These are phyloP conservation scores for Chrysosphaeria jannelii DNA, from an alignment of 2,329 filamentous ascomycete genomes.

Conservation along the genomic window DNA sequence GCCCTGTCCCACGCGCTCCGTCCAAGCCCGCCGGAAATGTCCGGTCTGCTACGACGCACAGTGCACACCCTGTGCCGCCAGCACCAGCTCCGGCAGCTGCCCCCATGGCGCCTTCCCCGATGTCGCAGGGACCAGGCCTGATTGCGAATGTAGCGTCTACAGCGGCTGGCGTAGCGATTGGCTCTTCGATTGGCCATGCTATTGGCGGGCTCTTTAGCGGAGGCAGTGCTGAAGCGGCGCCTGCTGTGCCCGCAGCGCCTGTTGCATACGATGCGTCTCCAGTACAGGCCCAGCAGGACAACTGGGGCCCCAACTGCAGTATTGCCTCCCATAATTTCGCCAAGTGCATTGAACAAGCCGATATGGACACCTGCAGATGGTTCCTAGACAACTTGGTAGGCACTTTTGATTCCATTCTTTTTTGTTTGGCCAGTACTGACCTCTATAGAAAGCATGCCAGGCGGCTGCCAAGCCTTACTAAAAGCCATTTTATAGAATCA, in stretches of 20 bases:
- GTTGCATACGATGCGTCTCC: slow-evolving; percentile 10
- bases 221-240: slow-evolving; percentile 20
- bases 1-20: too few species aligned
- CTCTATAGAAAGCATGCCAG: slow-evolving; percentile 48
- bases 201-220: slow-evolving; percentile 71
- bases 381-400: slow-evolving; percentile 68
- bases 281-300: slow-evolving; percentile 15
- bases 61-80: slow-evolving; percentile 15
- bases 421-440: background rate
- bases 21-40: too few species aligned
- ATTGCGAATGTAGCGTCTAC: slow-evolving; percentile 95
- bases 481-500: too few species aligned
- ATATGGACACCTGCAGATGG: slow-evolving; percentile 91
- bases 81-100: slow-evolving; percentile 11
- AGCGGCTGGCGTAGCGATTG: slow-evolving; percentile 88
- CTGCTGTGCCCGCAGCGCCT: slow-evolving; percentile 17
- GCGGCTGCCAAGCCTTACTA: slow-evolving; percentile 44
- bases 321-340: slow-evolving; percentile 63
- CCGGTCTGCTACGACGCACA: slow-evolving; percentile 40
- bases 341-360: slow-evolving; percentile 89
- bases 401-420: slow-evolving; percentile 5
- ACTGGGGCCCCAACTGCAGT: slow-evolving; percentile 38
- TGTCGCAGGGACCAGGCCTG: slow-evolving; percentile 45
- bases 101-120: slow-evolving; percentile 11
- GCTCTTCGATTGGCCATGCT: slow-evolving; percentile 82